Conservation (phyloP, 768 basidiomycete species). For the Boletus huronensis region DNA sequence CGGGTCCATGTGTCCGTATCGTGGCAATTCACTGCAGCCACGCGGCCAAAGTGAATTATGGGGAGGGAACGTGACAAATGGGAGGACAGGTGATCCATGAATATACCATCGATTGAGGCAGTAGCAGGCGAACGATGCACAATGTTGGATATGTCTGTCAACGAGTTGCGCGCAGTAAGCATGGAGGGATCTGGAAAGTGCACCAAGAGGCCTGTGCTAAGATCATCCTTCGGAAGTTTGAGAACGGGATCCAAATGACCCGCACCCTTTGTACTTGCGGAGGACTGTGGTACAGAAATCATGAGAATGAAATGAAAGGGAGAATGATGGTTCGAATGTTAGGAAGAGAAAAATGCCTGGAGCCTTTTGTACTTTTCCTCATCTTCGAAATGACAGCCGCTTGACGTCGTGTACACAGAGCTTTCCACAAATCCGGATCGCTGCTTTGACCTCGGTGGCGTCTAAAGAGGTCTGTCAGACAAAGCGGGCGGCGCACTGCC, state of each 20-base stretch:
- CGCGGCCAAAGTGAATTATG: conserved; percentile 14
- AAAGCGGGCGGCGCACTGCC: conserved; percentile 19
- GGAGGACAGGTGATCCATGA: background rate
- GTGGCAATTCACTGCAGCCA: conserved; percentile 24
- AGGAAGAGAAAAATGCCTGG: background rate
- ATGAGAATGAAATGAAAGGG: conserved; percentile 1
- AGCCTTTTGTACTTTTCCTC: conserved; percentile 19
- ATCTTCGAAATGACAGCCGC: conserved; percentile 3
- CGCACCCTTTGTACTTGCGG: background rate
- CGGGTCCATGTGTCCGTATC: conserved; percentile 24
- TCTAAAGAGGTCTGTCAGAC: conserved; percentile 5
- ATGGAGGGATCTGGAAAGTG: conserved; percentile 8
- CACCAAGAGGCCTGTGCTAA: conserved; percentile 7
- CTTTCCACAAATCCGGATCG: background rate
- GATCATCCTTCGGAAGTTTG: conserved; percentile 1
- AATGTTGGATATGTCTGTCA: conserved; percentile 8
- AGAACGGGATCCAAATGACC: background rate
- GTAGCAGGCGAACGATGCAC: background rate
- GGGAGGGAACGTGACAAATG: conserved; percentile 8
- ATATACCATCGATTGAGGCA: background rate
- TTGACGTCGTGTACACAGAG: conserved; percentile 8
- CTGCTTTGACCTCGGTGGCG: conserved; percentile 21
- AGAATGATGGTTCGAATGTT: background rate
- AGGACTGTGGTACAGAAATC: conserved; percentile 3
- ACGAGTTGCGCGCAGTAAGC: conserved; percentile 3